A percentile compares a stretch with the other conserved stretches of the same genome.
Evolutionary conservation across 2,329 filamentous ascomycete genomes (phyloP).

Genomic region (Sarocladiaceae sp.): DNA sequence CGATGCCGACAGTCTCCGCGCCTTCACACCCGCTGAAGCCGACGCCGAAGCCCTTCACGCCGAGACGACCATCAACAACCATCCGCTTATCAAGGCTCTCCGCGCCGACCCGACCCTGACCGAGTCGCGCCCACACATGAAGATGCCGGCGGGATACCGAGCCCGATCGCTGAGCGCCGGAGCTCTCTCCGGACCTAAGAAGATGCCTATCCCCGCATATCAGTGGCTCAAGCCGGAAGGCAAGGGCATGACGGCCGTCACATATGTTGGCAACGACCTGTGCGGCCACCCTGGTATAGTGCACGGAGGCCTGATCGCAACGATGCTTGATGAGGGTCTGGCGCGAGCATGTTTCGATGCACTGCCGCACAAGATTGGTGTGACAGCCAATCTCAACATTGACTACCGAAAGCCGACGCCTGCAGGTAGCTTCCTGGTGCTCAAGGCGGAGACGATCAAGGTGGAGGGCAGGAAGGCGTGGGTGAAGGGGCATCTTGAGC

Average conservation of each 20-base stretch:
- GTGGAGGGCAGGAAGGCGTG: conserved; percentile 92
- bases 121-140: conserved; percentile 80
- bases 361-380: conserved; percentile 74
- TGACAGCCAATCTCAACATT: conserved; percentile 79
- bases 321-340: conserved; percentile 83
- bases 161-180: conserved; percentile 75
- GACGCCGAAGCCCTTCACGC: conserved; percentile 53
- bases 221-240: conserved; percentile 68
- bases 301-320: conserved; percentile 87
- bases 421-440: conserved; percentile 68
- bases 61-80: conserved; percentile 67
- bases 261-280: conserved; percentile 71
- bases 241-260: conserved; percentile 62
- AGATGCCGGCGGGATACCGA: conserved; percentile 67
- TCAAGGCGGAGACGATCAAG: conserved; percentile 73
- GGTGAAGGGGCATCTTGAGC: conserved; percentile 83
- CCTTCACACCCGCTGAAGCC: conserved; percentile 48
- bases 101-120: conserved; percentile 59
- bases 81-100: conserved; percentile 66
- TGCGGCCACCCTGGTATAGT: conserved; percentile 89
- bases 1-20: conserved; percentile 65
- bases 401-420: conserved; percentile 78
- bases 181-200: conserved; percentile 66
- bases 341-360: conserved; percentile 84
- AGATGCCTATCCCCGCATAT: conserved; percentile 74